A percentile compares a stretch with the other conserved stretches of the same genome.
Conservation (phyloP, 1,284 basidiomycete genomes). For the Fomitopsis schrenkii region DNA sequence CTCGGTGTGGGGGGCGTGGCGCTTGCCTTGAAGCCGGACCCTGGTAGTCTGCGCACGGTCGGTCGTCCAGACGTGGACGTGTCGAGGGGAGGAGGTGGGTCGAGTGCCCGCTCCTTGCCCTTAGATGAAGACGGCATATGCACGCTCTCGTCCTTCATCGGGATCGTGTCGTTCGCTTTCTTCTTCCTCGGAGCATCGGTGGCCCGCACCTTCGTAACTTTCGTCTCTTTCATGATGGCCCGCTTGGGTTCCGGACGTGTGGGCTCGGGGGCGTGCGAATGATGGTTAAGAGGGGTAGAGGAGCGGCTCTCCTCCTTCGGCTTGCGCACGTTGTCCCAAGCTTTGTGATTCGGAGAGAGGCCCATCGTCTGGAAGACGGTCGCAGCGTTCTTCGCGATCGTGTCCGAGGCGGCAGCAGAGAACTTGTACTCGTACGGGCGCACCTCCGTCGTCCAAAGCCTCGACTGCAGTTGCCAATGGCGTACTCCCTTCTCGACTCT, state of each 20-base stretch:
- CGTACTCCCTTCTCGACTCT: slow-evolving; percentile 23
- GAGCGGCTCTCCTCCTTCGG: neutral
- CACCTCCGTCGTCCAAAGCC: slow-evolving; percentile 55
- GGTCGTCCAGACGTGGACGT: slow-evolving; percentile 3
- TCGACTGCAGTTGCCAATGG: slow-evolving; percentile 49
- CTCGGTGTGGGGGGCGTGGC: slow-evolving; percentile 16
- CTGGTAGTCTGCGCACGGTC: slow-evolving; percentile 36
- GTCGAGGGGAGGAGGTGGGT: slow-evolving; percentile 14
- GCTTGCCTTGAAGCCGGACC: slow-evolving; percentile 39
- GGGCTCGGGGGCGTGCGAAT: neutral
- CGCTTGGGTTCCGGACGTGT: slow-evolving; percentile 9
- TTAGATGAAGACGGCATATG: slow-evolving; percentile 15
- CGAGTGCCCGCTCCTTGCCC: slow-evolving; percentile 18
- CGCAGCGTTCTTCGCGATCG: slow-evolving; percentile 47
- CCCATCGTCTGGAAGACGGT: slow-evolving; percentile 40
- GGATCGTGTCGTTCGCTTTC: slow-evolving; percentile 36
- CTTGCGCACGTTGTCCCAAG: slow-evolving; percentile 42
- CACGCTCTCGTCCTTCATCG: slow-evolving; percentile 55
- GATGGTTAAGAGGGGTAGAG: neutral
- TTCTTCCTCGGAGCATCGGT: slow-evolving; percentile 15
- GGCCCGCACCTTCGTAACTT: slow-evolving; percentile 41
- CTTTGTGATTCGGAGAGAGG: slow-evolving; percentile 47
- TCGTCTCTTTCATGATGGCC: slow-evolving; percentile 24
- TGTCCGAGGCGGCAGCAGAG: slow-evolving; percentile 38
- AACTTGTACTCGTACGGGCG: slow-evolving; percentile 62